A percentile compares a stretch with the other conserved stretches of the same genome.
Conservation (phyloP, 2,329 filamentous ascomycete genomes). For the Fusarium lyarnte region DNA sequence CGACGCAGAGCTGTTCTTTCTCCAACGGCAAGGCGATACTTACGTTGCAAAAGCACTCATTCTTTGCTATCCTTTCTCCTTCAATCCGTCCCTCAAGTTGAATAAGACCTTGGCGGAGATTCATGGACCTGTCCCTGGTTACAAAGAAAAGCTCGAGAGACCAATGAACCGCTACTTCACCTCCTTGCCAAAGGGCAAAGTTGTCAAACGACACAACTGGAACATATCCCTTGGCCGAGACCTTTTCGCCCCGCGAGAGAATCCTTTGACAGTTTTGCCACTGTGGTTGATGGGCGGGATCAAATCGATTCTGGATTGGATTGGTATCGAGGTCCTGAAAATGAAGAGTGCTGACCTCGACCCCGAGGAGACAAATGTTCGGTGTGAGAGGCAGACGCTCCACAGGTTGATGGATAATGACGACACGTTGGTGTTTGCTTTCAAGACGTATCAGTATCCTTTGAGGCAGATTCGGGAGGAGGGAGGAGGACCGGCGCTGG, state of each 20-base stretch:
- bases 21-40: background rate
- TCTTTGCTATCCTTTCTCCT: background rate
- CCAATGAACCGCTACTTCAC: background rate
- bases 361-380: background rate
- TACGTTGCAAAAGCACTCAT: background rate
- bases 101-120: background rate
- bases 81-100: background rate
- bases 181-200: background rate
- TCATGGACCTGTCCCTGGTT: accelerated
- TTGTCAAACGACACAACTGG: background rate
- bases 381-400: background rate
- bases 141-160: background rate
- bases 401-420: background rate
- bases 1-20: background rate
- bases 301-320: background rate
- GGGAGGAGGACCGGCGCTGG: background rate
- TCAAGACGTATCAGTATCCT: background rate
- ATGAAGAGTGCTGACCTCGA: accelerated
- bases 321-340: background rate
- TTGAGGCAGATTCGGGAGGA: background rate
- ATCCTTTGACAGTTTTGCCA: background rate
- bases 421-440: background rate
- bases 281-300: background rate
- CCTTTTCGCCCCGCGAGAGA: accelerated
- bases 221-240: background rate